phyloP scores from a whole-genome alignment of 2,329 filamentous ascomycete genomes.

The Cladophialophora exuberans region DNA sequence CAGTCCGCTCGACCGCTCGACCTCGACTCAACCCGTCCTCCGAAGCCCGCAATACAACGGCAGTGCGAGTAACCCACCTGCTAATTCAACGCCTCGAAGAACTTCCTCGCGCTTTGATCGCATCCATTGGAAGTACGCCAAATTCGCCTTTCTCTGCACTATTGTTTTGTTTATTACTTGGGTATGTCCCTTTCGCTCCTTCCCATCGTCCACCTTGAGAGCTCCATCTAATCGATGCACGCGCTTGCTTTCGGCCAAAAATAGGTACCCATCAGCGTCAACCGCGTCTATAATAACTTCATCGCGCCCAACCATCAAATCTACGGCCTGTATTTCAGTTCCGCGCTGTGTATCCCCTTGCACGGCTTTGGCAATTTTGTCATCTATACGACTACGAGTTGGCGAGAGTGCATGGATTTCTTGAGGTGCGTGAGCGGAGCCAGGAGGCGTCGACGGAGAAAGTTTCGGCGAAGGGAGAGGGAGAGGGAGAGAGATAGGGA shows the following conservation, averaged over 20 bases:
- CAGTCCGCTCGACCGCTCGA: background rate
- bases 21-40: slow-evolving; percentile 12
- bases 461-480: background rate
- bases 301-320: slow-evolving; percentile 24
- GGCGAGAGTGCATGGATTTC: slow-evolving; percentile 21
- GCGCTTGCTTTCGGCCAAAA: too few species aligned
- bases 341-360: slow-evolving; percentile 22
- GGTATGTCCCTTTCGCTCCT: slow-evolving; percentile 2
- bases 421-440: slow-evolving; percentile 16
- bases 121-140: slow-evolving; percentile 28
- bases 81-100: slow-evolving; percentile 7
- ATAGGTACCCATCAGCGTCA: slow-evolving; percentile 24
- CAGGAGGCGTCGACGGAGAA: background rate
- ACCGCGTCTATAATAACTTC: slow-evolving; percentile 27
- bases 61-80: too few species aligned
- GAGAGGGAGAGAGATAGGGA: background rate
- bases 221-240: background rate
- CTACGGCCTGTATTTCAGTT: slow-evolving; percentile 24
- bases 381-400: slow-evolving; percentile 25
- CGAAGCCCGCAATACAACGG: too few species aligned
- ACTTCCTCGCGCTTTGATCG: slow-evolving; percentile 20
- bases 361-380: slow-evolving; percentile 25
- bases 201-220: background rate
- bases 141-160: slow-evolving; percentile 26
- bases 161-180: slow-evolving; percentile 27